These are phyloP conservation scores for Colletotrichum sp. DNA, from an alignment of 2,329 filamentous ascomycete species.

Conservation along the genomic window DNA sequence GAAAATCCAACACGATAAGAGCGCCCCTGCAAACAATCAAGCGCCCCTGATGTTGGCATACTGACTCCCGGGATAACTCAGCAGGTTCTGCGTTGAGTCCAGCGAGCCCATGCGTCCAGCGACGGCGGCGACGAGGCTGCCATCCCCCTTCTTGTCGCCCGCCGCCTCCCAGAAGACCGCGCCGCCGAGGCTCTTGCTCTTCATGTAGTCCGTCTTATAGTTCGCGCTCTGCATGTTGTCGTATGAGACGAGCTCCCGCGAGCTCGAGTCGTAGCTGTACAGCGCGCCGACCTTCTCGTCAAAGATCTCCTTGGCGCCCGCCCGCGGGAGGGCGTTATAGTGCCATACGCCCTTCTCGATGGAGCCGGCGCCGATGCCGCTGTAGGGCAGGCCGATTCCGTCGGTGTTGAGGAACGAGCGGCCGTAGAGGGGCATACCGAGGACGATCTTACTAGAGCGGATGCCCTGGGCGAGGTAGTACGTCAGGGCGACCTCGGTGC, in stretches of 20 bases:
- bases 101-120: slow-evolving; percentile 50
- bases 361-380: slow-evolving; percentile 64
- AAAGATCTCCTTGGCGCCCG: slow-evolving; percentile 59
- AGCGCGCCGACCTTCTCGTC: slow-evolving; percentile 65
- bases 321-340: slow-evolving; percentile 72
- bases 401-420: slow-evolving; percentile 73
- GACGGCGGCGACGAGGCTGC: slow-evolving; percentile 63
- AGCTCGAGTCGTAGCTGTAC: slow-evolving; percentile 70
- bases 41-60: slow-evolving; percentile 59
- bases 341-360: slow-evolving; percentile 70
- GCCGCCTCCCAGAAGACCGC: slow-evolving; percentile 87
- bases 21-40: background rate
- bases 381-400: slow-evolving; percentile 68
- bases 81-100: slow-evolving; percentile 54
- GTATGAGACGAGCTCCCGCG: slow-evolving; percentile 71
- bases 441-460: slow-evolving; percentile 65
- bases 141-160: slow-evolving; percentile 58
- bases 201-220: slow-evolving; percentile 69
- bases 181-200: slow-evolving; percentile 66
- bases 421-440: slow-evolving; percentile 82
- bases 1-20: background rate
- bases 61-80: slow-evolving; percentile 59
- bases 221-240: slow-evolving; percentile 63
- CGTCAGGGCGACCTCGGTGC: slow-evolving; percentile 66
- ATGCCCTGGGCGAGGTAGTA: slow-evolving; percentile 67